A percentile compares a stretch with the other conserved stretches of the same genome.
Conservation (phyloP, 2,329 filamentous ascomycete species). For the Atkinsonella hypoxylon region DNA sequence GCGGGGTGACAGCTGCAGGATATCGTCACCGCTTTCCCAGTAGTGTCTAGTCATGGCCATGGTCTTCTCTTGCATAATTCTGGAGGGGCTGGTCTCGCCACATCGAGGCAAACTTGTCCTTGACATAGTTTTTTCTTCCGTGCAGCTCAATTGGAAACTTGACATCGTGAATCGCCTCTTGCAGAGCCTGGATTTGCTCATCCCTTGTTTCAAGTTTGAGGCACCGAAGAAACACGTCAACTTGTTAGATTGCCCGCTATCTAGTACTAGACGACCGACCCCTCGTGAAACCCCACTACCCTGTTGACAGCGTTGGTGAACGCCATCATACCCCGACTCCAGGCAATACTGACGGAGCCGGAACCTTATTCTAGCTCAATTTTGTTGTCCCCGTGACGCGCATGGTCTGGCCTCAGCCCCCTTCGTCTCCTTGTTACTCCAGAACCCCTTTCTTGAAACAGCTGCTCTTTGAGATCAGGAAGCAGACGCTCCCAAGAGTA, state of each 20-base stretch:
- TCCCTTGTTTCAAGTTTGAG: not conserved
- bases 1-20: not conserved
- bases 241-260: not conserved
- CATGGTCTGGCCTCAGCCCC: not conserved
- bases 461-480: not conserved
- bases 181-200: not conserved
- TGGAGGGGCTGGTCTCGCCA: not conserved
- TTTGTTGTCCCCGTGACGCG: conserved; percentile 3
- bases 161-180: not conserved
- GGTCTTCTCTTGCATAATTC: not conserved
- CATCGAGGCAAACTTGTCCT: not conserved
- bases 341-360: not conserved
- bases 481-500: not conserved
- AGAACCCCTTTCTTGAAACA: not conserved
- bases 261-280: not conserved
- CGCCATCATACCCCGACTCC: not conserved
- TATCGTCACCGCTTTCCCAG: conserved; percentile 2
- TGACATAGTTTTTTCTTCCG: not conserved
- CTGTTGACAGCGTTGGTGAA: conserved; percentile 2
- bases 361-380: conserved; percentile 1
- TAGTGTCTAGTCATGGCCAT: not conserved
- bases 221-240: not conserved
- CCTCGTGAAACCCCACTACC: not conserved
- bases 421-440: not conserved
- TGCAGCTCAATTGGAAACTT: not conserved